Evolutionary conservation across 257 asterid species (phyloP).

Genomic region (Datura wrightii): DNA sequence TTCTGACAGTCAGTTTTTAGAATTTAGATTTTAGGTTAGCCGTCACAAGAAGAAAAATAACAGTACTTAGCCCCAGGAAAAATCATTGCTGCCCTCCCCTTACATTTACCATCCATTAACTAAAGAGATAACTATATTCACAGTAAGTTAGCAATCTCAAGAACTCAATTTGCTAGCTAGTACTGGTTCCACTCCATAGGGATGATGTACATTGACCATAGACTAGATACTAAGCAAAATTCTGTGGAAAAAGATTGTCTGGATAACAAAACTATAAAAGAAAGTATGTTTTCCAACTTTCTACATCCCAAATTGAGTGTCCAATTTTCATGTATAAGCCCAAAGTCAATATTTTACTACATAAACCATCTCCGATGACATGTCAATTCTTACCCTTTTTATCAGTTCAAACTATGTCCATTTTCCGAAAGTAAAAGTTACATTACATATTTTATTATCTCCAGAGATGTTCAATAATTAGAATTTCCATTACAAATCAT

Average conservation of each 20-base stretch:
- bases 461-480: not conserved
- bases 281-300: not conserved
- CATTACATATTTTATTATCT: not conserved
- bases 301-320: not conserved
- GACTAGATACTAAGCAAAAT: not conserved
- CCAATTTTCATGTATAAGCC: not conserved
- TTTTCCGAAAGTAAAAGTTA: not conserved
- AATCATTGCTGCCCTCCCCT: not conserved
- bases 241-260: not conserved
- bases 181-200: not conserved
- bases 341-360: not conserved
- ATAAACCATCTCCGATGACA: not conserved
- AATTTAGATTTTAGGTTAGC: not conserved
- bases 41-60: not conserved
- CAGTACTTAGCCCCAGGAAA: not conserved
- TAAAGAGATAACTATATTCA: slow-evolving; percentile 3
- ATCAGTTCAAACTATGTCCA: not conserved
- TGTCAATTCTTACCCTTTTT: not conserved
- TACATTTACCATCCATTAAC: not conserved
- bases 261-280: not conserved
- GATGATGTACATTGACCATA: not conserved
- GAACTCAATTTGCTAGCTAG: not conserved
- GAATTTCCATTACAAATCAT: not conserved
- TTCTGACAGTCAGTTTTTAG: not conserved
- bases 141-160: slow-evolving; percentile 1